Evolutionary conservation across 805 yeast species (phyloP).

Genomic region (Yamadazyma laniorum): DNA sequence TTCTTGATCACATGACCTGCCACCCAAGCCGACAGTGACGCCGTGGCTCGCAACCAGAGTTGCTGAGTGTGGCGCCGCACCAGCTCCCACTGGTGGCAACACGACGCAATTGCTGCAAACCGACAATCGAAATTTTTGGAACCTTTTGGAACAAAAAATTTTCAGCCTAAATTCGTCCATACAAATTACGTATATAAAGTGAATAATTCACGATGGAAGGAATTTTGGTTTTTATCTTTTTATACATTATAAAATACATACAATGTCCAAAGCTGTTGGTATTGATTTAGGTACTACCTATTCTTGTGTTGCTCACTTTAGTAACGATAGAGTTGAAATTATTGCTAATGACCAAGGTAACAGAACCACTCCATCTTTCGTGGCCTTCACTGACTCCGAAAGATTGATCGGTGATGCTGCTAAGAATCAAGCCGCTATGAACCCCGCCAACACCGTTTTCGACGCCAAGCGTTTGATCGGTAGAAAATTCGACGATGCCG

Average conservation of each 20-base stretch:
- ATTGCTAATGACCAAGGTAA: constrained; percentile 98
- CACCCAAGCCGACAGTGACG: too few species aligned
- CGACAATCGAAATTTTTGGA: constrained; percentile 5
- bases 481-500: constrained; percentile 79
- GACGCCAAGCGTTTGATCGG: constrained; percentile 95
- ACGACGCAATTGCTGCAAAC: constrained; percentile 6
- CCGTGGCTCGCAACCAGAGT: too few species aligned
- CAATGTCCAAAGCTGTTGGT: constrained; percentile 66
- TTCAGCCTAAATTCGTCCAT: constrained; percentile 8
- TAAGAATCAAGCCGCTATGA: constrained; percentile 95
- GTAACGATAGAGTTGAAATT: constrained; percentile 90
- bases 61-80: too few species aligned
- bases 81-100: too few species aligned
- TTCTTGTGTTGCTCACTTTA: constrained; percentile 94
- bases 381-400: constrained; percentile 91
- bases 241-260: background rate
- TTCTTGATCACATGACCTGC: too few species aligned
- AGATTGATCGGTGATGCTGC: constrained; percentile 97
- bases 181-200: constrained; percentile 4
- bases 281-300: constrained; percentile 94
- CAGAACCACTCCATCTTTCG: constrained; percentile 96
- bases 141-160: constrained; percentile 9
- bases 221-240: background rate
- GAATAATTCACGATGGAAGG: background rate
- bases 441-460: constrained; percentile 88